phyloP scores from a whole-genome alignment of 257 asterid species.

The Echium plantagineum region DNA sequence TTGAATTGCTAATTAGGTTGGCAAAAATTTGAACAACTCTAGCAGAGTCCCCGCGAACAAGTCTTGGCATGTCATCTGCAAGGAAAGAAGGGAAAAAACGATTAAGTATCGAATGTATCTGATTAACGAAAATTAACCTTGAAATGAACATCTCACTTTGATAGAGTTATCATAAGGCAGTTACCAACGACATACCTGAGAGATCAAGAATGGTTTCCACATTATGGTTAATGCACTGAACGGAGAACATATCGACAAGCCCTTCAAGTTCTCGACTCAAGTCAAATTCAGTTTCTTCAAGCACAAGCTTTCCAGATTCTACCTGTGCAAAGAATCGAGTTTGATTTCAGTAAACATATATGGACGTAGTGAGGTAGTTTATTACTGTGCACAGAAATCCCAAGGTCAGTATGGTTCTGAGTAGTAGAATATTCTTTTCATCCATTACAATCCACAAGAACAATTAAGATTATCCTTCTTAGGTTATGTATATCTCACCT shows the following conservation, averaged over 20 bases:
- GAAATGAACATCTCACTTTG: background rate
- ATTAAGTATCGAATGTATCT: constrained; percentile 9
- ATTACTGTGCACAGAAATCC: background rate
- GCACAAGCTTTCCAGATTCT: constrained; percentile 82
- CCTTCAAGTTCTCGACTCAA: constrained; percentile 93
- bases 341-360: background rate
- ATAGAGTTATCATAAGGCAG: background rate
- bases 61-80: constrained; percentile 86
- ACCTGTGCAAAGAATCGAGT: constrained; percentile 34
- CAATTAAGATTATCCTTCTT: background rate
- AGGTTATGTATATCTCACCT: constrained; percentile 35
- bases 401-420: background rate
- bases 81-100: constrained; percentile 8
- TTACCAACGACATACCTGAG: constrained; percentile 38
- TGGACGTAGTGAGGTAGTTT: background rate
- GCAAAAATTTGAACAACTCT: constrained; percentile 86
- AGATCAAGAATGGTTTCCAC: constrained; percentile 83
- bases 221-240: constrained; percentile 79
- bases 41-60: constrained; percentile 80
- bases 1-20: constrained; percentile 73
- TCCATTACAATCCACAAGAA: background rate
- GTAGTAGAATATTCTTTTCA: background rate
- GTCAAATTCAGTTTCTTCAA: constrained; percentile 85
- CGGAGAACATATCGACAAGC: constrained; percentile 81
- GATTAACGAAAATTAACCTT: background rate